phyloP scores from a whole-genome alignment of 176 grass and related monocot species.

The Coix lacrymajobi region DNA sequence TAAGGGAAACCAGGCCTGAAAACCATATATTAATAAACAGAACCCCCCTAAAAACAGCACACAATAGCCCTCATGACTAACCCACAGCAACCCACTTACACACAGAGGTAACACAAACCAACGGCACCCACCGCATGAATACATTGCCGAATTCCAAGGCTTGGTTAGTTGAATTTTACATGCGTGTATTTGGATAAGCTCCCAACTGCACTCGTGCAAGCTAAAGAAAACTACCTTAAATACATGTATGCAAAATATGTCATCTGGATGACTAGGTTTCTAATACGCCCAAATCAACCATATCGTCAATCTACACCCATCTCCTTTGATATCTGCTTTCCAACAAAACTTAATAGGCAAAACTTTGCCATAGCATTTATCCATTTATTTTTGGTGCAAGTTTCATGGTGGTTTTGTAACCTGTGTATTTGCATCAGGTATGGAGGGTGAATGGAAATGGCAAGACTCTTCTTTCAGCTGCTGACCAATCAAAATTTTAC shows the following conservation, averaged over 20 bases:
- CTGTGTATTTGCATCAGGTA: constrained; percentile 51
- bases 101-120: too few relatives aligned
- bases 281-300: neutral
- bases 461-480: constrained; percentile 57
- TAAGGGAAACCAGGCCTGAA: too few relatives aligned
- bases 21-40: too few relatives aligned
- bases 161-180: too few relatives aligned
- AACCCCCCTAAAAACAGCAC: too few relatives aligned
- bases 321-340: neutral
- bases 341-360: neutral
- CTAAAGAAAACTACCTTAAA: neutral
- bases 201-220: neutral
- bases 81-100: too few relatives aligned
- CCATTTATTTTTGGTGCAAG: constrained; percentile 12
- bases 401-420: constrained; percentile 22
- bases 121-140: too few relatives aligned
- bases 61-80: too few relatives aligned
- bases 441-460: constrained; percentile 79
- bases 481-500: constrained; percentile 76
- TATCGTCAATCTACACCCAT: constrained; percentile 1
- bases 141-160: too few relatives aligned
- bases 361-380: neutral
- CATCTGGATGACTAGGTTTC: neutral
- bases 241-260: neutral
- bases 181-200: too few relatives aligned